phyloP scores from a whole-genome alignment of 2,329 filamentous ascomycete species.

The Tolypocladium album region DNA sequence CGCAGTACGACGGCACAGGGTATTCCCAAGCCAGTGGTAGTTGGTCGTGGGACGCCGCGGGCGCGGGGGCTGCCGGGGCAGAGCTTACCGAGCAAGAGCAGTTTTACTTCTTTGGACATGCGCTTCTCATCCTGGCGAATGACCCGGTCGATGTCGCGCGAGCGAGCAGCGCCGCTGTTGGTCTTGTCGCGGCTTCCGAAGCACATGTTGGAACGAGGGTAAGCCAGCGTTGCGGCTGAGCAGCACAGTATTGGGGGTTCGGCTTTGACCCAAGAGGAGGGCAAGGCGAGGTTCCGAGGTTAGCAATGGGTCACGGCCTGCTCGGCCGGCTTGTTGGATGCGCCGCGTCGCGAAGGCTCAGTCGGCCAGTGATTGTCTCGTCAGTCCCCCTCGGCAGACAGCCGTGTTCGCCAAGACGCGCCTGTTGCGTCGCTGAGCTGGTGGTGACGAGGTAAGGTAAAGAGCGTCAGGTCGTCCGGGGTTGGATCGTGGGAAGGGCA shows the following conservation, averaged over 20 bases:
- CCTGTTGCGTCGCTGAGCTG: not conserved
- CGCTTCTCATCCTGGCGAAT: slow-evolving; percentile 83
- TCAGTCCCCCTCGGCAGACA: not conserved
- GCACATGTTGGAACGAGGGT: slow-evolving; percentile 37
- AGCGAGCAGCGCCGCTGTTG: slow-evolving; percentile 40
- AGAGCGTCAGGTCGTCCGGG: not conserved
- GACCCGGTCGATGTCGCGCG: slow-evolving; percentile 73
- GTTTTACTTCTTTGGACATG: slow-evolving; percentile 81
- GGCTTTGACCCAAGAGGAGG: not conserved
- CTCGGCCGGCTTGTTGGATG: not conserved
- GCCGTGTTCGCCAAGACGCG: not conserved
- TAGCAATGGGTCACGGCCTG: not conserved
- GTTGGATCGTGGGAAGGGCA: not conserved
- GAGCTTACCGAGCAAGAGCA: slow-evolving; percentile 63
- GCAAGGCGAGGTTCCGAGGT: not conserved
- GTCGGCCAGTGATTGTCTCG: not conserved
- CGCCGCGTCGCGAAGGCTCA: not conserved
- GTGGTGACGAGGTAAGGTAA: not conserved
- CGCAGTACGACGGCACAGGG: not conserved
- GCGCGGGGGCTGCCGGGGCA: not conserved
- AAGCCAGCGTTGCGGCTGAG: not conserved
- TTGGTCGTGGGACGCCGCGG: not conserved
- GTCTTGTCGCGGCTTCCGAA: slow-evolving; percentile 46
- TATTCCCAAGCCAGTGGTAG: not conserved
- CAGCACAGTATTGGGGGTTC: not conserved